A percentile compares a stretch with the other conserved stretches of the same genome.
Evolutionary conservation across 805 yeast species (phyloP).

Genomic region (Hermanozyma aechmeae): DNA sequence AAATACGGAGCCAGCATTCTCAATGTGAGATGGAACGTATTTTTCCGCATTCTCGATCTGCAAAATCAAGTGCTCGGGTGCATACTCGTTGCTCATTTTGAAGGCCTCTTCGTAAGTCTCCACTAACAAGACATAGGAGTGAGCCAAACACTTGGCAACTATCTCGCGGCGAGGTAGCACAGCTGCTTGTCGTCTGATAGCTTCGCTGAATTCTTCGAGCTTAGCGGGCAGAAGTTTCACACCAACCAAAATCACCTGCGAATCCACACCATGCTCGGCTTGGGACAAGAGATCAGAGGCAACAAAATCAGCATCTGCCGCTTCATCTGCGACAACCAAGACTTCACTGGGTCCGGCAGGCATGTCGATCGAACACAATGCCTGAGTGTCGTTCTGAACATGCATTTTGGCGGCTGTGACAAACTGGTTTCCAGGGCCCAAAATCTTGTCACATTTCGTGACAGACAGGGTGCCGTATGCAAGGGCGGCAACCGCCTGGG

Average conservation of each 20-base stretch:
- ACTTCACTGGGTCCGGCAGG: constrained; percentile 99
- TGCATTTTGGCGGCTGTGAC: constrained; percentile 99
- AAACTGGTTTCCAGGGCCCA: constrained; percentile 99
- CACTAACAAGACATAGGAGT: constrained; percentile 75
- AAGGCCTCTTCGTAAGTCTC: constrained; percentile 71
- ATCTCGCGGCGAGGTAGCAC: constrained; percentile 87
- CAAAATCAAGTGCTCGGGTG: constrained; percentile 95
- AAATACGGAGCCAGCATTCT: constrained; percentile 93
- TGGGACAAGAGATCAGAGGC: constrained; percentile 95
- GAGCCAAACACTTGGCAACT: constrained; percentile 84
- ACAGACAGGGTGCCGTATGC: constrained; percentile 94
- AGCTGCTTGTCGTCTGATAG: constrained; percentile 76
- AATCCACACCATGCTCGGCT: constrained; percentile 98
- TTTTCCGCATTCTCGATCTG: constrained; percentile 74
- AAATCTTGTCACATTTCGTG: constrained; percentile 89
- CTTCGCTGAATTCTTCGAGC: constrained; percentile 64
- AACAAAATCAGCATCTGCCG: constrained; percentile 90
- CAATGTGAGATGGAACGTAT: constrained; percentile 61
- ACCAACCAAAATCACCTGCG: constrained; percentile 90
- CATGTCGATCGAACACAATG: constrained; percentile 95
- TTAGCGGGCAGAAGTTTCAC: constrained; percentile 56
- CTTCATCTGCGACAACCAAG: constrained; percentile 81
- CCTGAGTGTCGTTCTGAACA: constrained; percentile 91
- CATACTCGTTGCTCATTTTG: constrained; percentile 79
- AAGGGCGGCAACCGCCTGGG: constrained; percentile 98